Base-by-base conservation (phyloP, 2,329 filamentous ascomycete genomes). In the Exserohilum turcica region DNA sequence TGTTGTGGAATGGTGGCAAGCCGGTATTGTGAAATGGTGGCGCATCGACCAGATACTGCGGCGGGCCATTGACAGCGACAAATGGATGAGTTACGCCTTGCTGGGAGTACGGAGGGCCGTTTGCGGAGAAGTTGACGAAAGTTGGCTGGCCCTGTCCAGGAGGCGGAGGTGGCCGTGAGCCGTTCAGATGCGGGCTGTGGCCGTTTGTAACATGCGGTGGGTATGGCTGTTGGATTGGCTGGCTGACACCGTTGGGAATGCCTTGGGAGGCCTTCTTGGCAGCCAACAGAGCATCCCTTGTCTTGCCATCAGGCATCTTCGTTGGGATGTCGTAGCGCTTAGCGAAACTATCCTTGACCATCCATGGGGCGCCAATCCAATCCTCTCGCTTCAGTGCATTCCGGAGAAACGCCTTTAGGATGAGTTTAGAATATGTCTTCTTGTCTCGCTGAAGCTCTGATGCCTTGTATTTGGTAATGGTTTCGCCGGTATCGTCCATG, bases 361-460 rank as follows among this genome's bases (percentile, higher is more conserved):
- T 79, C 94, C 94, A 99, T 0, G 94, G 93, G 0, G 94, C 94
- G n/a, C 93, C 93, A 56, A 87, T 93, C 91, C 92, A 97, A 3
- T 91, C 85, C 68, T 97, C 94, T 56, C 93, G 82, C 2, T 87
- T 89, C n/a, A 97, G 89, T 0, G 92, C 94, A 74, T 95, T 92
- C 72, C 96, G 96, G 60, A 99, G 90, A 62, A 97, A 99, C 5
- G 92, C 91, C 29, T 93, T 87, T 35, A 99, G 80, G 73, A 97
- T 92, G 43, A 92, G 87, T 76, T 99, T 97, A 24, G 93, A 97
- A 71, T 97, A 99, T 40, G 91, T 84, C 66, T 93, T 96, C 46
- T 92, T 86, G 70, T 97, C 92, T 57, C 94, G 88, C 58, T 85
- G 88, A 51, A 97, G 87, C 68, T 96, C 88, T 43, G 70, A 65